Conservation (phyloP, 1,284 basidiomycete genomes). For the Ustilago xerochloae region DNA sequence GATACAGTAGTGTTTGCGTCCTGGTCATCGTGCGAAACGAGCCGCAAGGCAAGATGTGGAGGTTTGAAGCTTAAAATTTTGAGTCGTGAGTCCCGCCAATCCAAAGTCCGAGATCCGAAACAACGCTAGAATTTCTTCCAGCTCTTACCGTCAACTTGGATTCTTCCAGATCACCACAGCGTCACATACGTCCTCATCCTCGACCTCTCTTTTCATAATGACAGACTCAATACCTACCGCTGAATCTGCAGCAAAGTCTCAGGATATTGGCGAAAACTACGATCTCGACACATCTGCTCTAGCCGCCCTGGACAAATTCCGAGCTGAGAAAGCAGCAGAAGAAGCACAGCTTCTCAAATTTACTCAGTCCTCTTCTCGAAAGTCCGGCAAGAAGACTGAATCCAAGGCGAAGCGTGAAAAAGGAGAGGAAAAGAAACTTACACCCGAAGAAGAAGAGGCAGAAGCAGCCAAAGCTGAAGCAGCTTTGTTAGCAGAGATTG, state of each 20-base stretch:
- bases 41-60: neutral
- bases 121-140: conserved; percentile 1
- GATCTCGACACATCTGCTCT: conserved; percentile 64
- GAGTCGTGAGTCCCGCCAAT: neutral
- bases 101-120: conserved; percentile 11
- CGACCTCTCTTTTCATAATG: neutral
- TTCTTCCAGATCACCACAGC: neutral
- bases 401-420: neutral
- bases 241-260: neutral
- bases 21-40: neutral
- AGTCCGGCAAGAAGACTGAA: conserved; percentile 11
- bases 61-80: conserved; percentile 9
- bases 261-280: neutral
- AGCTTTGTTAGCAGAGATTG: conserved; percentile 55
- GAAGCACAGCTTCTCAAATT: conserved; percentile 53
- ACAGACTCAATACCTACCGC: neutral
- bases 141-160: neutral
- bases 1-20: neutral
- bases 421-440: conserved; percentile 17
- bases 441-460: conserved; percentile 15
- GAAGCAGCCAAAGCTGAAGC: conserved; percentile 47
- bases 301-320: conserved; percentile 61
- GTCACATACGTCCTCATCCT: neutral
- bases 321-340: conserved; percentile 56
- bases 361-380: conserved; percentile 23